Conservation (phyloP, 768 basidiomycete genomes). For the Mycena galopus region DNA sequence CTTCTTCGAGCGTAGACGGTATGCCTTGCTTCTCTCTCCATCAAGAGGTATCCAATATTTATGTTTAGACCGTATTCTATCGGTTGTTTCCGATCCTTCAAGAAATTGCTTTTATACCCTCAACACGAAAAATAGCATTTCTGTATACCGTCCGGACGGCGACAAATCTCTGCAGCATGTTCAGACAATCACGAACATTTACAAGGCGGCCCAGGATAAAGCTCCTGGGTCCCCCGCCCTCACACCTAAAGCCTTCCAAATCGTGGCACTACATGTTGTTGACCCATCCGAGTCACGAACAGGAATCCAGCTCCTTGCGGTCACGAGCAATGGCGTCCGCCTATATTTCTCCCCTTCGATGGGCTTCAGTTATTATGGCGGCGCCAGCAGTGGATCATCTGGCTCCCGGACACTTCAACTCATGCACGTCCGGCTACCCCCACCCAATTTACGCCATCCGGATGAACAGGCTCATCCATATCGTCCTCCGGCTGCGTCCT, state of each 20-base stretch:
- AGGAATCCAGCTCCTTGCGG: constrained; percentile 81
- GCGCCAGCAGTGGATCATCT: constrained; percentile 47
- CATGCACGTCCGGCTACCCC: constrained; percentile 84
- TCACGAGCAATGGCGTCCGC: constrained; percentile 86
- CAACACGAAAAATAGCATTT: constrained; percentile 72
- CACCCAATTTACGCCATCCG: constrained; percentile 80
- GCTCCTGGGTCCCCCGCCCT: constrained; percentile 82
- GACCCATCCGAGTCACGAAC: constrained; percentile 74
- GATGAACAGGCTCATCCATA: constrained; percentile 72
- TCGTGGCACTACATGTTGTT: constrained; percentile 79
- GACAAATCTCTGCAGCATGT: constrained; percentile 78
- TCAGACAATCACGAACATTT: constrained; percentile 82
- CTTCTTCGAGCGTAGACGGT: constrained; percentile 77
- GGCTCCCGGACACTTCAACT: constrained; percentile 69
- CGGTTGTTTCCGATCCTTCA: constrained; percentile 73
- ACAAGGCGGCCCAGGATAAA: constrained; percentile 84
- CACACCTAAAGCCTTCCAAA: constrained; percentile 75
- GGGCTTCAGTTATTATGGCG: constrained; percentile 63
- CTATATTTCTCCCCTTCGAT: constrained; percentile 82
- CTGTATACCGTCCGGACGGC: constrained; percentile 72
- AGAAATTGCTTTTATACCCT: constrained; percentile 87
- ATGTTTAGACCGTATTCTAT: constrained; percentile 75
- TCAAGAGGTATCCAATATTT: constrained; percentile 21
- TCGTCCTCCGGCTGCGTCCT: constrained; percentile 61
- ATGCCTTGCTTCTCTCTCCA: constrained; percentile 40